These are phyloP conservation scores for Hyparrhenia diplandra DNA, from an alignment of 176 grass and related monocot genomes.

Conservation along the genomic window DNA sequence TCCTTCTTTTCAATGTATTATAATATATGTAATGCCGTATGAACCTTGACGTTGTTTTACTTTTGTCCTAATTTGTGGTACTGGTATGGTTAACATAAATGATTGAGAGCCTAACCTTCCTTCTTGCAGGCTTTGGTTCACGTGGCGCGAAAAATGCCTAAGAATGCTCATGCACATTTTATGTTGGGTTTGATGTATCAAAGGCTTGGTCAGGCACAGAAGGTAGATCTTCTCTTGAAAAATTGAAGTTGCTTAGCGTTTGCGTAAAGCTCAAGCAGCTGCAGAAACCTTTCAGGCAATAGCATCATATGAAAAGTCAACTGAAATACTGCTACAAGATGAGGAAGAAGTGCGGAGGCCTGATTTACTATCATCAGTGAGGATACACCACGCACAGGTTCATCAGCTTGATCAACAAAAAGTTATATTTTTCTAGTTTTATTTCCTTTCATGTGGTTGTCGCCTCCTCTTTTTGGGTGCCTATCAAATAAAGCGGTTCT, in stretches of 20 bases:
- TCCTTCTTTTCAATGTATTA: slow-evolving; percentile 12
- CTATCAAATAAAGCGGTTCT: not conserved
- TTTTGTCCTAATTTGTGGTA: not conserved
- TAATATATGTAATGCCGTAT: not conserved
- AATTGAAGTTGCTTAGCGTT: slow-evolving; percentile 12
- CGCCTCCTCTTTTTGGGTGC: not conserved
- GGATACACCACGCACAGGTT: slow-evolving; percentile 96
- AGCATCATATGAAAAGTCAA: slow-evolving; percentile 78
- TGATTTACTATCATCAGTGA: slow-evolving; percentile 84
- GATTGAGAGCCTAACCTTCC: slow-evolving; percentile 15
- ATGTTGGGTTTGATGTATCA: slow-evolving; percentile 98
- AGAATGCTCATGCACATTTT: slow-evolving; percentile 96
- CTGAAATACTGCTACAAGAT: slow-evolving; percentile 88
- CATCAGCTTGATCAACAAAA: slow-evolving; percentile 1
- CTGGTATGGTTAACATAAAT: not conserved
- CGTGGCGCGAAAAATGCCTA: slow-evolving; percentile 81
- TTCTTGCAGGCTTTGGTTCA: slow-evolving; percentile 80
- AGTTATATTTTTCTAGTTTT: not conserved
- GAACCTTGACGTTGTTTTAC: not conserved
- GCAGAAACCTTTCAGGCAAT: slow-evolving; percentile 63
- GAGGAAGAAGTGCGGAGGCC: slow-evolving; percentile 85
- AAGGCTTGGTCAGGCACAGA: slow-evolving; percentile 95
- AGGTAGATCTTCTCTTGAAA: slow-evolving; percentile 55
- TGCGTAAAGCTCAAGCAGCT: slow-evolving; percentile 26
- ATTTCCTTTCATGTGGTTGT: not conserved